Evolutionary conservation across 2,329 filamentous ascomycete species (phyloP).

Genomic region (Diplodia intermedia): DNA sequence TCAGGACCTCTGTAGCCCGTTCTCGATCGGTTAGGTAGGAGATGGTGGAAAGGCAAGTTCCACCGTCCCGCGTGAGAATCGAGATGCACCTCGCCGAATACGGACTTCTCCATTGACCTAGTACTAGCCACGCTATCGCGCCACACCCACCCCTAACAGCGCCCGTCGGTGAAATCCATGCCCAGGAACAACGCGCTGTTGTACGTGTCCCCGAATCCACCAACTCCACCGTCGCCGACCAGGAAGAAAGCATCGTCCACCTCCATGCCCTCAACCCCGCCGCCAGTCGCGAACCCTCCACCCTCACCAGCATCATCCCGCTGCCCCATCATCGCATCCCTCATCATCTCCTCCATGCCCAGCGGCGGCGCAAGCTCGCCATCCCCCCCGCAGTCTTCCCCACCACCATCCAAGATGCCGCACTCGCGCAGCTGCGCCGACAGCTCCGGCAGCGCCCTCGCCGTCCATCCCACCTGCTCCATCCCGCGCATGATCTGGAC

Average conservation of each 20-base stretch:
- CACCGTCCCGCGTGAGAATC: too few relatives aligned
- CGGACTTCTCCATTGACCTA: too few relatives aligned
- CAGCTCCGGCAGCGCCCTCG: slow-evolving; percentile 46
- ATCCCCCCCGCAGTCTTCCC: slow-evolving; percentile 32
- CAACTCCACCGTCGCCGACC: not conserved
- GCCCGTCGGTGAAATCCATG: not conserved
- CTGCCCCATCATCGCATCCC: slow-evolving; percentile 1
- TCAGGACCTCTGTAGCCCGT: too few relatives aligned
- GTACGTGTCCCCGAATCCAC: slow-evolving; percentile 5
- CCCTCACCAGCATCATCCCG: slow-evolving; percentile 36
- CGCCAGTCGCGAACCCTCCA: slow-evolving; percentile 31
- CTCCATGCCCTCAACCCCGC: slow-evolving; percentile 5
- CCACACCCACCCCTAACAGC: not conserved
- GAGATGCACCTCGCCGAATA: too few relatives aligned
- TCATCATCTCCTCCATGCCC: not conserved
- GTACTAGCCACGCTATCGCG: too few relatives aligned
- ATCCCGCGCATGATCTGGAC: slow-evolving; percentile 40
- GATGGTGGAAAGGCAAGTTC: too few relatives aligned
- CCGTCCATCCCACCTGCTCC: slow-evolving; percentile 46
- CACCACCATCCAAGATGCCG: slow-evolving; percentile 37
- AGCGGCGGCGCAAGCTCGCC: not conserved
- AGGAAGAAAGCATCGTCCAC: slow-evolving; percentile 8
- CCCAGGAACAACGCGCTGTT: slow-evolving; percentile 15
- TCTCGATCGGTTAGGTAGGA: too few relatives aligned
- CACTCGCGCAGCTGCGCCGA: slow-evolving; percentile 43